Evolutionary conservation across 2,329 filamentous ascomycete species (phyloP), one percentile per base, ranked within the genome.

Genomic region (Rhynchosporium agropyri): DNA sequence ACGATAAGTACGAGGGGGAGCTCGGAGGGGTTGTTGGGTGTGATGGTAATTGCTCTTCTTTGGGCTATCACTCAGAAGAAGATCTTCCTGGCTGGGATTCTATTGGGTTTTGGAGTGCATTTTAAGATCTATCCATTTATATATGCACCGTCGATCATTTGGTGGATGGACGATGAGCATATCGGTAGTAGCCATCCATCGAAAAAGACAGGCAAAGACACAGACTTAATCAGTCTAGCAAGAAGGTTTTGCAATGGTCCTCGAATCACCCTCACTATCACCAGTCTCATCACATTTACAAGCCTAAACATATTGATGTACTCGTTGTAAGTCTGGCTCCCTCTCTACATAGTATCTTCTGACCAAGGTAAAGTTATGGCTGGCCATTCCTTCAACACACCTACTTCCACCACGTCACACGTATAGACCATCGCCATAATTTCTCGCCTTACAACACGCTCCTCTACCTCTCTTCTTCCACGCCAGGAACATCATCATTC

Each of bases 111-210:
- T 33, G 86, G 86, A 1, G 93, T 98, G 31, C 95, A 99, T 77
- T 96, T 99, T 79, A 99, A 99, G 81, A 98, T 99, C 65, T 99
- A 99, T 72, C 95, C 95, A 0, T 97, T 98, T 76, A 91, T 99
- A 64, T 99, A 99, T 76, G 94, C 91, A 1, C 85, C 88, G 0
- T 87, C 89, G 3, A 88, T 95, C 48, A 76, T 92, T 4, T 92
- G 89, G 88, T 93, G 89, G 89, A 85, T 94, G 78, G 89, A 91
- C 68, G 78, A 77, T 2, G 81, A 83, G 66, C 76, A 75, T 31
- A 75, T 84, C 63, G 70, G 72, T 6, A 15, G 31, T 40, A 31
- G 38, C 36, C 61, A 43, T 15, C n/a, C 54, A 31, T 55, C 57
- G 42, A 65, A 65, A 42, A 65, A 65, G 8, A 65, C 53, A 61